These are phyloP conservation scores for Cyclotella choctawhatcheeana DNA, from an alignment of 108 stramenopile species.

Conservation along the genomic window DNA sequence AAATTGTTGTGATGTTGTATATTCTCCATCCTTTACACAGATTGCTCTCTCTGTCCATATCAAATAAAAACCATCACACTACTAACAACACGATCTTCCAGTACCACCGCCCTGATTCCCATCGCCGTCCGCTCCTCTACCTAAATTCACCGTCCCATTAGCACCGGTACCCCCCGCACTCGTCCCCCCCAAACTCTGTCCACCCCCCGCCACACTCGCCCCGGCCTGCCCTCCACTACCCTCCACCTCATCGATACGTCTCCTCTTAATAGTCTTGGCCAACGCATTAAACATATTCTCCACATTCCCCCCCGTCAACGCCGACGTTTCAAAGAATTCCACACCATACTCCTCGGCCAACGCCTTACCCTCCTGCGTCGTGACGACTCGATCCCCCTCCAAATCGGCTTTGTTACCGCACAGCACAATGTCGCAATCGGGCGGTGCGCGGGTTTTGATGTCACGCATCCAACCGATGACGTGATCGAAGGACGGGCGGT, in stretches of 20 bases:
- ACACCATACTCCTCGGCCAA: slow-evolving; percentile 95
- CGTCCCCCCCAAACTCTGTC: too few relatives aligned
- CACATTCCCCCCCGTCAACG: slow-evolving; percentile 95
- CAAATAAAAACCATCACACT: too few relatives aligned
- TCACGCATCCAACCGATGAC: slow-evolving; percentile 99
- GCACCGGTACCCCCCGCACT: slow-evolving; percentile 11
- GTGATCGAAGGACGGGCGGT: slow-evolving; percentile 96
- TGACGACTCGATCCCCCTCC: slow-evolving; percentile 93
- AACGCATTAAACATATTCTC: slow-evolving; percentile 87
- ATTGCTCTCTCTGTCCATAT: too few relatives aligned
- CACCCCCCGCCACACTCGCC: too few relatives aligned
- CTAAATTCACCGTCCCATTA: slow-evolving; percentile 19
- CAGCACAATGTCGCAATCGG: slow-evolving; percentile 96
- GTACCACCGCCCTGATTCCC: slow-evolving; percentile 5
- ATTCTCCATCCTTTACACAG: too few relatives aligned
- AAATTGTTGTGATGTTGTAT: too few relatives aligned
- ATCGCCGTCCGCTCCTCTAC: slow-evolving; percentile 18
- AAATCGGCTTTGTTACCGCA: slow-evolving; percentile 99
- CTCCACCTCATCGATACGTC: too few relatives aligned
- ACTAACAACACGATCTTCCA: slow-evolving; percentile 24
- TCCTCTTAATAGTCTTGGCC: slow-evolving; percentile 83
- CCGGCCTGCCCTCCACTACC: too few relatives aligned
- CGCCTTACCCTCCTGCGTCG: slow-evolving; percentile 92
- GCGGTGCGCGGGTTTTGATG: slow-evolving; percentile 97
- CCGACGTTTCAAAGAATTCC: slow-evolving; percentile 97